phyloP scores from a whole-genome alignment of 2,329 filamentous ascomycete species.

The Alternaria postmessia region DNA sequence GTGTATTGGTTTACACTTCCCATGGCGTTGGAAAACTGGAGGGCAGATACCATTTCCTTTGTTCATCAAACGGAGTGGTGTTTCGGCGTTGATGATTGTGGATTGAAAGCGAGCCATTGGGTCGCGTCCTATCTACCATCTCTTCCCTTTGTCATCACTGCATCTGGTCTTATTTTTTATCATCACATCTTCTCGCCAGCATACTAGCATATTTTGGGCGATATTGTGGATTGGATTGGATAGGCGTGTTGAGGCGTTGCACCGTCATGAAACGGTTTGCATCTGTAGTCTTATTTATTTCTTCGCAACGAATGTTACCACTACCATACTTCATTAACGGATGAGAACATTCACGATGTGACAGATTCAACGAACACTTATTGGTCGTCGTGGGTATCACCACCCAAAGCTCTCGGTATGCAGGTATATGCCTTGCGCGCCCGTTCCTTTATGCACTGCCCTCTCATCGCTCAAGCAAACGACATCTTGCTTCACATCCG shows the following conservation, averaged over 20 bases:
- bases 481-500: constrained; percentile 64
- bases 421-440: constrained; percentile 69
- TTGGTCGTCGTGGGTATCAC: not conserved
- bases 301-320: constrained; percentile 19
- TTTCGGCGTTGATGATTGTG: constrained; percentile 16
- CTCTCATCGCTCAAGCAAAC: constrained; percentile 69
- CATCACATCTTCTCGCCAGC: not conserved
- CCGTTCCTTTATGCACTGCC: constrained; percentile 72
- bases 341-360: not conserved
- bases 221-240: constrained; percentile 4
- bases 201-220: constrained; percentile 11
- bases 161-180: constrained; percentile 5
- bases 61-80: constrained; percentile 4
- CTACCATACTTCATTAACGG: constrained; percentile 10
- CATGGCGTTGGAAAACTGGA: constrained; percentile 4
- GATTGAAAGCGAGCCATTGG: constrained; percentile 6
- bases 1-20: constrained; percentile 1
- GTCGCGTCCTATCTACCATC: constrained; percentile 10
- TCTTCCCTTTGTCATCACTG: constrained; percentile 19
- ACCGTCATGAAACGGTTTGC: constrained; percentile 1
- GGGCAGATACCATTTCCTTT: constrained; percentile 2
- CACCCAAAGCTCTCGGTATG: constrained; percentile 64
- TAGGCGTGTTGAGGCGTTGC: constrained; percentile 19
- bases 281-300: constrained; percentile 12
- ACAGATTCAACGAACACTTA: not conserved